Base-by-base conservation (phyloP, 2,329 filamentous ascomycete genomes). In the Sporothrix phasma region DNA sequence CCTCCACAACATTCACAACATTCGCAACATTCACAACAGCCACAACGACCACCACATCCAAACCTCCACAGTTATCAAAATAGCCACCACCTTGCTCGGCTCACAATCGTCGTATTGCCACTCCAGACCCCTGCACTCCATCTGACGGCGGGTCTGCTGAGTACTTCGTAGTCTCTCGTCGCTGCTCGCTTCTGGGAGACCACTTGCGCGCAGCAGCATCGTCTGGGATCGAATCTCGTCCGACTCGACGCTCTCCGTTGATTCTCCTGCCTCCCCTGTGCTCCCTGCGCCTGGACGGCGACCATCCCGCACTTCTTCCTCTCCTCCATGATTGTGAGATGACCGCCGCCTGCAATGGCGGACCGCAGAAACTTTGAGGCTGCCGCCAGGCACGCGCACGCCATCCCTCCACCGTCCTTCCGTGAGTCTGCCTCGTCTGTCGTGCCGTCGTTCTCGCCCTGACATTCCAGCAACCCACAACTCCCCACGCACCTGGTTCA, bases 401-500 rank as follows among this genome's bases (percentile, higher is more conserved):
- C 78, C 68, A 73, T 76, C 49, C 79, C 79, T 70, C 74, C 76
- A 70, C 78, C 79, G 66, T 80, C 79, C 61, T 83, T 83, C 71
- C 81, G 81, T 83, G 41, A 15, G 62, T 64, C 10, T n/a, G n/a
- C n/a, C n/a, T 5, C 39, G 5, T 15, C 13, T 22, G 11, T 13
- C 24, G 5, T 3, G 19, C 8, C 11, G 8, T 10, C 29, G 22
- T 10, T 39, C 6, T 11, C n/a, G 29, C 10, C 22, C 34, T 24
- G 17, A 19, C 29, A 3, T 5, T 13, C 13, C 10, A 85, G 83
- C 84, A 67, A 86, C 84, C 24, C 84, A 87, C 74, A 87, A 87
- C 72, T 87, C 84, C 37, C 92, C 92, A 60, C 88, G 93, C 71
- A 90, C 93, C 71, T 97, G 94, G 94, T 87, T 99, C 72, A 79